These are phyloP conservation scores for Aschersonia sp. DNA, from an alignment of 2,329 filamentous ascomycete species.

Conservation along the genomic window DNA sequence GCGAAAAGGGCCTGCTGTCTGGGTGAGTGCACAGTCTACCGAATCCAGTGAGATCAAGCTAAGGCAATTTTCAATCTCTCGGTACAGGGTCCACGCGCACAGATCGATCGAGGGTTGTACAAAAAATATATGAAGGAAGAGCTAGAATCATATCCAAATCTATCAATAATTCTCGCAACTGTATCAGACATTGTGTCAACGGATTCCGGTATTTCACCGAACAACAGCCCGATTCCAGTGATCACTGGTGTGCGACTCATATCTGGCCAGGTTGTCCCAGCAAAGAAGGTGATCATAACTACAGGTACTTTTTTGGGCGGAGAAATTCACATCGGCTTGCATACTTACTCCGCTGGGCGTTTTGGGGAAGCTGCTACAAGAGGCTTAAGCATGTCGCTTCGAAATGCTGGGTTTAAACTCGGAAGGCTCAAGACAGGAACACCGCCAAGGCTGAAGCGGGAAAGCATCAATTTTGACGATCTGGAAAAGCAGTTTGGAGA, in stretches of 20 bases:
- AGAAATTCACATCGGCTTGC: constrained; percentile 88
- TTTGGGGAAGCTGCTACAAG: constrained; percentile 91
- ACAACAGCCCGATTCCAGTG: constrained; percentile 40
- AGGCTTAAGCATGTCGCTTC: constrained; percentile 79
- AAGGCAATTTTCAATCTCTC: neutral
- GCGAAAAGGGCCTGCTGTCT: constrained; percentile 86
- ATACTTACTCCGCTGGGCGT: constrained; percentile 72
- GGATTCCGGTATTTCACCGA: constrained; percentile 25
- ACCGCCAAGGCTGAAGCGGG: constrained; percentile 69
- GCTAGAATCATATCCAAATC: constrained; percentile 59
- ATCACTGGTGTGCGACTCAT: constrained; percentile 80
- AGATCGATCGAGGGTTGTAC: constrained; percentile 87
- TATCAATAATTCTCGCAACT: constrained; percentile 71
- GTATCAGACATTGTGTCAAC: constrained; percentile 76
- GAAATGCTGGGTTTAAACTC: constrained; percentile 75
- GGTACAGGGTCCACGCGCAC: constrained; percentile 63
- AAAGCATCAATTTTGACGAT: constrained; percentile 63
- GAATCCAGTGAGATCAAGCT: neutral
- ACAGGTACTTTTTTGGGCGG: constrained; percentile 92
- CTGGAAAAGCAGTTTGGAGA: constrained; percentile 70
- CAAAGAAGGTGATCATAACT: constrained; percentile 77
- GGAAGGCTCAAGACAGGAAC: constrained; percentile 93
- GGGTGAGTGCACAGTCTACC: constrained; percentile 32
- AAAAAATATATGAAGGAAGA: constrained; percentile 84
- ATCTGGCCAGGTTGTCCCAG: constrained; percentile 69